These are phyloP conservation scores for Fusarium nurragi DNA, from an alignment of 2,329 filamentous ascomycete species.

Conservation along the genomic window DNA sequence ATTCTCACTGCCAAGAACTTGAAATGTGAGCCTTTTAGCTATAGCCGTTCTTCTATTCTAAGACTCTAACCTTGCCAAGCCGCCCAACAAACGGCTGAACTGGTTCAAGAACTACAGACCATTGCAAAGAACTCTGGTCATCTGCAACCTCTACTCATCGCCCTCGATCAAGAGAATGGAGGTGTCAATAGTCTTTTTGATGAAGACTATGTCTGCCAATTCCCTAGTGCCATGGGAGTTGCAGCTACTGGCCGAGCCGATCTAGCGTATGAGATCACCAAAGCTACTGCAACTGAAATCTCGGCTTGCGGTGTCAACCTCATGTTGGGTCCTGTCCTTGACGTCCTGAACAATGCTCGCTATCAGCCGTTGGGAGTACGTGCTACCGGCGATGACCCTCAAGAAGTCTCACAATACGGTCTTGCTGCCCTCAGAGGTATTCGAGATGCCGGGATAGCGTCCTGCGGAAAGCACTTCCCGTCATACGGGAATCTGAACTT, in stretches of 20 bases:
- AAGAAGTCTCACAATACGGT: slow-evolving; percentile 92
- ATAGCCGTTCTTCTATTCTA: slow-evolving; percentile 10
- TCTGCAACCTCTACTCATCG: slow-evolving; percentile 87
- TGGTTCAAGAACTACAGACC: slow-evolving; percentile 91
- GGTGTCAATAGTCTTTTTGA: slow-evolving; percentile 97
- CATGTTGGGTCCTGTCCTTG: slow-evolving; percentile 91
- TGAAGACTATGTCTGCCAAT: slow-evolving; percentile 94
- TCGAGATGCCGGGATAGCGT: slow-evolving; percentile 87
- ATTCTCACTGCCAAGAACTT: slow-evolving; percentile 85
- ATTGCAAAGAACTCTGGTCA: slow-evolving; percentile 92
- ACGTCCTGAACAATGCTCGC: slow-evolving; percentile 91
- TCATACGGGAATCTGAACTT: slow-evolving; percentile 97
- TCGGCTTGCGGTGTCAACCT: slow-evolving; percentile 94
- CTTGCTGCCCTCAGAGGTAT: slow-evolving; percentile 92
- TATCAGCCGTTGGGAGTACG: slow-evolving; percentile 92
- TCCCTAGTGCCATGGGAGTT: slow-evolving; percentile 95
- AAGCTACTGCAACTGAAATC: slow-evolving; percentile 92
- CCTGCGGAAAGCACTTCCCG: slow-evolving; percentile 95
- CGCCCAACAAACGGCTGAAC: slow-evolving; percentile 85
- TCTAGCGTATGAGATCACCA: slow-evolving; percentile 88
- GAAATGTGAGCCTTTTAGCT: slow-evolving; percentile 68
- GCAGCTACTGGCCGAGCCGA: slow-evolving; percentile 90
- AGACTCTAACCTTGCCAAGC: slow-evolving; percentile 63
- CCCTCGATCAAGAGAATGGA: slow-evolving; percentile 96
- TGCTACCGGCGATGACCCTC: slow-evolving; percentile 90